Evolutionary conservation across 345 rosid genomes (phyloP), one percentile per base, ranked within the genome.

Genomic region (Lepidium didymum): DNA sequence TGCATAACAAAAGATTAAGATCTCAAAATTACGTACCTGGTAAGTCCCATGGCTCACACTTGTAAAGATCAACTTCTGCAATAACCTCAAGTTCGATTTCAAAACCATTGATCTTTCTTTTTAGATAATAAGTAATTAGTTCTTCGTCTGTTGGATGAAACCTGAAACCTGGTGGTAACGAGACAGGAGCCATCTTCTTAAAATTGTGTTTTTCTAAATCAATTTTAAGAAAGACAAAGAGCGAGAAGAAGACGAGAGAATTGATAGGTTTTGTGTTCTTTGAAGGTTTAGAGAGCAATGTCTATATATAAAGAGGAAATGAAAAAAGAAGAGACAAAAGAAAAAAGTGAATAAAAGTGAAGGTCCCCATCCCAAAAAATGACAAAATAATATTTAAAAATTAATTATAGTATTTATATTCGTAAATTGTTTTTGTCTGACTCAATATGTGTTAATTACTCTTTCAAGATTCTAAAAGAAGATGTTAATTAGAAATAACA

Each of bases 101-200:
- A 14, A 80, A 78, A 34, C 90, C 82, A 19, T 86, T 85, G 47
- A 85, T 86, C 69, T 89, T 89, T 56, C 90, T 71, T 67, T 85
- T 89, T 2, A 89, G 87, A 74, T 89, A 89, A 70, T 86, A 86
- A 41, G 82, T 80, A 18, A 89, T 80, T 6, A 89, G 90, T 33
- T 89, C 96, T 53, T 89, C 96, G 13, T 89, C 96, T 0, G 96
- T 89, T 9, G 96, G 96, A 49, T 88, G 95, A 74, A 88, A 88
- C 7, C 95, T 81, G 74, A 88, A 88, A 69, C 95, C 91, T 1
- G 95, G 96, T 3, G 96, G 96, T 78, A 89, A 68, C 36, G 87
- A 80, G 66, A 88, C 94, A 38, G 89, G 89, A 63, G 86, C 81
- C 94, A 88, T 85, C 81, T 84, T 7, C 14, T 63, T 2, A 23